Evolutionary conservation across 192 early-diverging fungal genomes (phyloP).

Genomic region (Obelidium mucronatum): DNA sequence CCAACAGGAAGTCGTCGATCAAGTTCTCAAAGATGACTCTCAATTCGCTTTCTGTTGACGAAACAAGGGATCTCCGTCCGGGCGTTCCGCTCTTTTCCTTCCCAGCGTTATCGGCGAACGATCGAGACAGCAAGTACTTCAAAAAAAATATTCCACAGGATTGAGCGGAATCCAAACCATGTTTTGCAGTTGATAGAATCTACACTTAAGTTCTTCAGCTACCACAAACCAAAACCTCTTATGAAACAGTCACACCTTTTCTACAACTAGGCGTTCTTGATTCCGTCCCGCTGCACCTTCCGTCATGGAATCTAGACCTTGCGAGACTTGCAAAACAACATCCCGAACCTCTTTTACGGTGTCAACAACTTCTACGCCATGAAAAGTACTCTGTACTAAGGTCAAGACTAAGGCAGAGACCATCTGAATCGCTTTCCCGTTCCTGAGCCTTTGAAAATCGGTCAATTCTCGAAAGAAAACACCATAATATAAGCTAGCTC

Average conservation of each 20-base stretch:
- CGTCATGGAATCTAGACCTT: too few relatives aligned
- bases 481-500: background rate
- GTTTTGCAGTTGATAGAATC: conserved; percentile 20
- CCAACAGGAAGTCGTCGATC: conserved; percentile 72
- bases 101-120: conserved; percentile 10
- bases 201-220: background rate
- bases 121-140: conserved; percentile 54
- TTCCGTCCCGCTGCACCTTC: background rate
- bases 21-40: conserved; percentile 72
- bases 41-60: conserved; percentile 73
- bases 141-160: conserved; percentile 33
- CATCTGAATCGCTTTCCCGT: conserved; percentile 75
- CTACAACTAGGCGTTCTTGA: background rate
- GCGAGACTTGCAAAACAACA: background rate
- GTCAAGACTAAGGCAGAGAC: conserved; percentile 75
- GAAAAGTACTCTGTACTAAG: conserved; percentile 67
- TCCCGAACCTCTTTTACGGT: conserved; percentile 25
- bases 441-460: conserved; percentile 55
- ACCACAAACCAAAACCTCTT: background rate
- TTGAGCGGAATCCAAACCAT: conserved; percentile 26
- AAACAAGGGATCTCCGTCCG: background rate
- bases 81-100: background rate
- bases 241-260: background rate
- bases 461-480: background rate
- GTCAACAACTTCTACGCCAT: conserved; percentile 1